Evolutionary conservation across 106 monocot species (phyloP).

Genomic region (Phalaenopsis aphrodite): DNA sequence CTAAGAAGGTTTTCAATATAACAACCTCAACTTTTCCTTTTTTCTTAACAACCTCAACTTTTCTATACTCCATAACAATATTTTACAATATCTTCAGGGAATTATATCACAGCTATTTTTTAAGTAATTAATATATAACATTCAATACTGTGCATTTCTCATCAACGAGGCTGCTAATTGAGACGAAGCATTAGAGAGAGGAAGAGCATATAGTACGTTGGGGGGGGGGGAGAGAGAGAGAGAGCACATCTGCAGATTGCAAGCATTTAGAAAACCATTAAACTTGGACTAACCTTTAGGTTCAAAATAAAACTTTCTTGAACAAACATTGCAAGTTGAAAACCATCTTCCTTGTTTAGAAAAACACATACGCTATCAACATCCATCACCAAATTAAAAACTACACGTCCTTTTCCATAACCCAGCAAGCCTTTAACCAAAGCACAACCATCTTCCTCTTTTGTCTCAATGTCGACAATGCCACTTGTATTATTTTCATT

Average conservation of each 20-base stretch:
- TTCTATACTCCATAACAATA: not conserved
- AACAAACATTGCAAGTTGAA: slow-evolving; percentile 88
- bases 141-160: not conserved
- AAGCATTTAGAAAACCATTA: not conserved
- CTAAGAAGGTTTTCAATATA: not conserved
- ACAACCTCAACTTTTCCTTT: not conserved
- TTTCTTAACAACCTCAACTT: not conserved
- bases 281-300: slow-evolving; percentile 51
- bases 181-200: not conserved
- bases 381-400: slow-evolving; percentile 87
- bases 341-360: slow-evolving; percentile 92
- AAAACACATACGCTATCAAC: slow-evolving; percentile 72
- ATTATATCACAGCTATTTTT: not conserved
- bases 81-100: not conserved
- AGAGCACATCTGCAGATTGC: not conserved
- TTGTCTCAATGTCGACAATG: slow-evolving; percentile 21
- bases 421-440: slow-evolving; percentile 83
- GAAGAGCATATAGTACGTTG: not conserved
- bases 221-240: not conserved
- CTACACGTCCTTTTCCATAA: slow-evolving; percentile 69
- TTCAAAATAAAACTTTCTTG: slow-evolving; percentile 91
- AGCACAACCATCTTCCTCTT: slow-evolving; percentile 38
- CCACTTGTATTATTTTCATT: slow-evolving; percentile 15
- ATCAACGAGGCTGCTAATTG: not conserved
- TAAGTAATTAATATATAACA: not conserved